Evolutionary conservation across 169 alveolate genomes (phyloP).

Genomic region (Plasmodium blacklocki): DNA sequence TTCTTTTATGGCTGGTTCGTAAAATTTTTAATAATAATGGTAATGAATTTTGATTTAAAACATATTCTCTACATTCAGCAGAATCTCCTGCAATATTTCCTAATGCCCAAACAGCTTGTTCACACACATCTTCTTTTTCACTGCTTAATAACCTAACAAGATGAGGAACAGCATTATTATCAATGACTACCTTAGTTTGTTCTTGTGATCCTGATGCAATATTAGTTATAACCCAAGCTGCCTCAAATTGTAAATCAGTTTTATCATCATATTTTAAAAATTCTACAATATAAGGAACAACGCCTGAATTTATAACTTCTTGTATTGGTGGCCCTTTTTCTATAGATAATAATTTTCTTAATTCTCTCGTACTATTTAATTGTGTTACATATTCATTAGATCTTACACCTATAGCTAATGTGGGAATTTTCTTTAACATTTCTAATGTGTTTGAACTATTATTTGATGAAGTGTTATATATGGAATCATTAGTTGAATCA

Average conservation of each 20-base stretch:
- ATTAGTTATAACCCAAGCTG: slow-evolving; percentile 97
- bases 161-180: slow-evolving; percentile 89
- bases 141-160: slow-evolving; percentile 90
- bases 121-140: slow-evolving; percentile 95
- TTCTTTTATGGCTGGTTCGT: slow-evolving; percentile 89
- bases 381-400: slow-evolving; percentile 87
- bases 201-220: slow-evolving; percentile 97
- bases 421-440: slow-evolving; percentile 79
- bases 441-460: slow-evolving; percentile 78
- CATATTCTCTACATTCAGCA: slow-evolving; percentile 94
- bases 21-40: slow-evolving; percentile 87
- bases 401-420: slow-evolving; percentile 85
- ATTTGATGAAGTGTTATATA: slow-evolving; percentile 73
- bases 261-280: slow-evolving; percentile 89
- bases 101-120: slow-evolving; percentile 98
- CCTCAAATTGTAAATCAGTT: slow-evolving; percentile 97
- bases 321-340: slow-evolving; percentile 96
- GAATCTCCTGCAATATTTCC: slow-evolving; percentile 99
- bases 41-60: slow-evolving; percentile 91
- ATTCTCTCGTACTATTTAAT: slow-evolving; percentile 89
- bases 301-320: slow-evolving; percentile 95
- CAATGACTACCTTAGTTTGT: slow-evolving; percentile 93
- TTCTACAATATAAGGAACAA: slow-evolving; percentile 94
- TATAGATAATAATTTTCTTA: slow-evolving; percentile 93
- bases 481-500: slow-evolving; percentile 67